Percentiles rank a stretch among this genome's conserved stretches.
Conservation (phyloP, 1,284 basidiomycete genomes). For the Lentinula novae-zelandiae region DNA sequence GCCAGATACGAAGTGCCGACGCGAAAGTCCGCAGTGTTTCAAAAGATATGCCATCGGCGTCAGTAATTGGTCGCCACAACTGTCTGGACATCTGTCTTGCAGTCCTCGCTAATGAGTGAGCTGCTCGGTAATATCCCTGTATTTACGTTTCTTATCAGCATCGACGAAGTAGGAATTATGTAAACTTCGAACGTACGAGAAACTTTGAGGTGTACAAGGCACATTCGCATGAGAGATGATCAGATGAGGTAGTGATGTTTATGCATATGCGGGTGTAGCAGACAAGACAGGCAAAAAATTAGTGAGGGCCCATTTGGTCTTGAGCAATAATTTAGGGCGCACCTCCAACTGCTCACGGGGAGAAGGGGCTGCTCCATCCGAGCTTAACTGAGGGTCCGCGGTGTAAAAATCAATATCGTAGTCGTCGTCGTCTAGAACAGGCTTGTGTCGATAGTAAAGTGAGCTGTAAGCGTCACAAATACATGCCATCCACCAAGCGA, state of each 20-base stretch:
- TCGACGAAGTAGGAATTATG: slow-evolving; percentile 32
- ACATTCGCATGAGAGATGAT: neutral
- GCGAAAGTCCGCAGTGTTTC: slow-evolving; percentile 59
- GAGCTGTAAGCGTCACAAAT: slow-evolving; percentile 44
- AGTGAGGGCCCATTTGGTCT: neutral
- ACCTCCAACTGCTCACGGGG: slow-evolving; percentile 77
- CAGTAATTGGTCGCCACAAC: slow-evolving; percentile 74
- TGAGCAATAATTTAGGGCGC: slow-evolving; percentile 9
- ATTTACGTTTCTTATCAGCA: slow-evolving; percentile 11
- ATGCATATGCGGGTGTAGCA: neutral
- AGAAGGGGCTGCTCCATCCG: slow-evolving; percentile 49
- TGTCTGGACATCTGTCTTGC: slow-evolving; percentile 75
- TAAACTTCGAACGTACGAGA: slow-evolving; percentile 28
- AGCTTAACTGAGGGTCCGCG: slow-evolving; percentile 49
- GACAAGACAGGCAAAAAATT: neutral
- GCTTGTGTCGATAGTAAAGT: slow-evolving; percentile 44
- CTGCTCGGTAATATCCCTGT: slow-evolving; percentile 76
- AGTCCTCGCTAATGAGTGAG: slow-evolving; percentile 76
- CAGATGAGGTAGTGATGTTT: neutral
- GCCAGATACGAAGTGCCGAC: slow-evolving; percentile 67
- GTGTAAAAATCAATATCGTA: slow-evolving; percentile 79
- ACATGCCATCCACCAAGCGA: slow-evolving; percentile 80
- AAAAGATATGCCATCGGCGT: slow-evolving; percentile 72
- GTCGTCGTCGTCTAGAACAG: slow-evolving; percentile 46
- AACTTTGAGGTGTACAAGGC: slow-evolving; percentile 23